Evolutionary conservation across 2,329 filamentous ascomycete genomes (phyloP).

Genomic region (Botrytis cinerea): DNA sequence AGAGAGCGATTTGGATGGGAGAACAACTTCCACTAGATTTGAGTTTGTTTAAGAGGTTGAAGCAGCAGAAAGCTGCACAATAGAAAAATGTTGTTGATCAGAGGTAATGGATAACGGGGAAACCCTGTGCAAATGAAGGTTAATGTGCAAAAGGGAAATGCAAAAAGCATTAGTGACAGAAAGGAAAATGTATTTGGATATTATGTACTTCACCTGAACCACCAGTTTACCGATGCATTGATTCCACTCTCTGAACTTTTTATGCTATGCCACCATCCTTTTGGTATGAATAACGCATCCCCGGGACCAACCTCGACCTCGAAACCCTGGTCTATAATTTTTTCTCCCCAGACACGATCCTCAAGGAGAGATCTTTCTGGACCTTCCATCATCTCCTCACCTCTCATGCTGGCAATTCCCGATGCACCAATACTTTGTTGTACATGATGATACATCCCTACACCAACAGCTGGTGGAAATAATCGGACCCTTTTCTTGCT

Average conservation of each 20-base stretch:
- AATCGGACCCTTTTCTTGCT: constrained; percentile 74
- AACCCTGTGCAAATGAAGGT: background rate
- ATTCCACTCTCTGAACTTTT: constrained; percentile 56
- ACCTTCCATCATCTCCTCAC: constrained; percentile 90
- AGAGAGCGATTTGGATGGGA: constrained; percentile 73
- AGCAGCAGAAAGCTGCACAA: constrained; percentile 15
- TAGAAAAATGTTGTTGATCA: background rate
- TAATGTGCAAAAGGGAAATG: background rate
- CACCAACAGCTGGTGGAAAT: constrained; percentile 64
- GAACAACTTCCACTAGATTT: constrained; percentile 63
- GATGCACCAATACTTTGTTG: constrained; percentile 43
- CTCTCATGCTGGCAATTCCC: constrained; percentile 56
- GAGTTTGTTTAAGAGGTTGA: constrained; percentile 47
- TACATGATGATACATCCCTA: constrained; percentile 60
- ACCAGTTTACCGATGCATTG: constrained; percentile 60
- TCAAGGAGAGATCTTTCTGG: constrained; percentile 67
- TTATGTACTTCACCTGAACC: constrained; percentile 33
- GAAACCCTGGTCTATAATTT: constrained; percentile 24
- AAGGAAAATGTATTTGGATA: background rate
- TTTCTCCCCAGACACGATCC: constrained; percentile 65
- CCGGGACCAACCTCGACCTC: constrained; percentile 59
- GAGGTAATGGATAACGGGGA: background rate
- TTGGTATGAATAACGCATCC: constrained; percentile 76
- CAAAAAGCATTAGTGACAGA: background rate
- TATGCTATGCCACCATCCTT: constrained; percentile 86